phyloP scores from a whole-genome alignment of 257 asterid genomes.

The Nicotiana benthamiana region DNA sequence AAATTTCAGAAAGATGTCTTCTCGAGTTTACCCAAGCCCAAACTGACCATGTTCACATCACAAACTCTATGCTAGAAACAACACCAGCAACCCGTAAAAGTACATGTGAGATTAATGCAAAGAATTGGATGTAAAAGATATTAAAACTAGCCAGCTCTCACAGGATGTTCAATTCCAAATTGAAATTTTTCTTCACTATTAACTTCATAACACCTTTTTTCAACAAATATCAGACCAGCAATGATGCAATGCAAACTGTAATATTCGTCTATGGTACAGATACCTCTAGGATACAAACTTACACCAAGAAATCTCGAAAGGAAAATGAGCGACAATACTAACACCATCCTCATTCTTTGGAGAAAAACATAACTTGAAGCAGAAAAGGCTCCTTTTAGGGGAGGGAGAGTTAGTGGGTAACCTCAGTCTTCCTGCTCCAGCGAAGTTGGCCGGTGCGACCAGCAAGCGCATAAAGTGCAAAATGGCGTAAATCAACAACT shows the following conservation, averaged over 20 bases:
- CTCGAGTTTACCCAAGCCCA: not conserved
- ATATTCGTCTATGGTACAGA: not conserved
- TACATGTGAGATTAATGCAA: not conserved
- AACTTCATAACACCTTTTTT: not conserved
- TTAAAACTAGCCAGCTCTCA: not conserved
- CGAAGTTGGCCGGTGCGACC: constrained; percentile 86
- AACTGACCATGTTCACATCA: not conserved
- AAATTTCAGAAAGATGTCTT: not conserved
- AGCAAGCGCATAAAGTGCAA: constrained; percentile 87
- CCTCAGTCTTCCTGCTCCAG: constrained; percentile 89
- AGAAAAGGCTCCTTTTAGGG: not conserved
- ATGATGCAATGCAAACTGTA: not conserved
- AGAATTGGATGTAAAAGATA: not conserved
- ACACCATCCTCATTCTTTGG: not conserved
- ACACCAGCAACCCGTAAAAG: not conserved
- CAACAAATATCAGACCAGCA: not conserved
- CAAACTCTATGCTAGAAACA: not conserved
- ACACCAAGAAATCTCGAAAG: not conserved
- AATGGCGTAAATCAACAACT: constrained; percentile 73
- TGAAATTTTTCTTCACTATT: not conserved
- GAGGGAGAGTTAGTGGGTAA: constrained; percentile 2
- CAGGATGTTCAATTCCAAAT: not conserved
- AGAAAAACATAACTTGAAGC: not conserved
- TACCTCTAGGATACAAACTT: not conserved
- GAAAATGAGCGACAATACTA: not conserved